Evolutionary conservation across 2,329 filamentous ascomycete genomes (phyloP), one percentile per base, ranked within the genome.

Genomic region (Tolypocladium ophioglossoides): DNA sequence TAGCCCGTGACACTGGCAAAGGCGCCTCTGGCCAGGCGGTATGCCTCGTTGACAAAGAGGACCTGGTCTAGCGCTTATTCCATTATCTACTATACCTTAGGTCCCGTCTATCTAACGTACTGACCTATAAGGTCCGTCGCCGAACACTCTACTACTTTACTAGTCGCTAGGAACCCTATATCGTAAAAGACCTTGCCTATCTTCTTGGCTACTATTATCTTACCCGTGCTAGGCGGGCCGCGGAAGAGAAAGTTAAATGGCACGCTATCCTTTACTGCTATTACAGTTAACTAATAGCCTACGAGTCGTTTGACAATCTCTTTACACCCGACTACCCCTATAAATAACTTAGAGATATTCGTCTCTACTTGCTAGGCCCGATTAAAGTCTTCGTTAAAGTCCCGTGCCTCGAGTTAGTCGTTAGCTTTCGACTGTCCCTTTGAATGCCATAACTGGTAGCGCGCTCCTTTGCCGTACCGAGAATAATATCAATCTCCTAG

Each of bases 321-420:
- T 2, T 85, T 80, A 34, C 77, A 77, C 0, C 84, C 85, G 0
- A 88, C 70, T 0, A 78, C 75, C 1, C 75, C 82, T 8, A 77
- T 65, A 56, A 89, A 88, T n/a, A n/a, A n/a, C n/a, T n/a, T n/a
- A n/a, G 0, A 87, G 68, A 85, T 61, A 55, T 85, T 78, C 0
- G 75, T 65, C 0, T 55, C 59, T 0, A 57, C 59, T 0, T 52
- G 65, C 1, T 76, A 71, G 0, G 68, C 72, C 4, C 85, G 74
- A 5, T 63, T 59, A 56, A 77, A 82, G 1, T 89, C 63, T n/a
- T 79, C 86, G 49, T 92, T 85, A 20, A 94, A 79, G 57, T 89
- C 86, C 0, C 86, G 82, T 0, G 82, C 86, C 60, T 92, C 91
- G 1, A 87, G 82, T n/a, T n/a, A n/a, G n/a, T n/a, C n/a, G n/a